Percentiles rank a stretch among this genome's conserved stretches.
Evolutionary conservation across 2,329 filamentous ascomycete genomes (phyloP).

Genomic region (Sporothrix brasiliensis): DNA sequence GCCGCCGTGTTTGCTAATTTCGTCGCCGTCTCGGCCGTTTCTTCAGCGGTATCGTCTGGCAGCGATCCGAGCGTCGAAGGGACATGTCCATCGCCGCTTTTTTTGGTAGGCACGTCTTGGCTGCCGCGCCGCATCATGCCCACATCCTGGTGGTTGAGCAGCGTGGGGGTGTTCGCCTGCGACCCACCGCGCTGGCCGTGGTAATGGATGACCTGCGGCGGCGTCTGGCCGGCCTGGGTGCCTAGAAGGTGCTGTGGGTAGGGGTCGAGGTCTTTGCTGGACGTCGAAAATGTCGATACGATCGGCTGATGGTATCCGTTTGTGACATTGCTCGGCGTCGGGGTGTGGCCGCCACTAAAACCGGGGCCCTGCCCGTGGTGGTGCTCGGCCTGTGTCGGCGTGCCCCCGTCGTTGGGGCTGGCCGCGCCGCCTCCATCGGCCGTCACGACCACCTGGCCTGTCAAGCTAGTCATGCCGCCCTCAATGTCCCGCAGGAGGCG

Average conservation of each 20-base stretch:
- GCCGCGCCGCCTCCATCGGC: conserved; percentile 57
- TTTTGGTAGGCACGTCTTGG: conserved; percentile 48
- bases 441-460: conserved; percentile 52
- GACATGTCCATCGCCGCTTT: conserved; percentile 46
- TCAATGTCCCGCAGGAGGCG: conserved; percentile 90
- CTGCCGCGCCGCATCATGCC: conserved; percentile 53
- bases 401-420: conserved; percentile 60
- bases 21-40: conserved; percentile 30
- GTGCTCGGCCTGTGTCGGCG: conserved; percentile 65
- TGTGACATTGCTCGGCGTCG: conserved; percentile 50
- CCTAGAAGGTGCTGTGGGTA: conserved; percentile 68
- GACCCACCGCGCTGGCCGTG: conserved; percentile 69
- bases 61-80: conserved; percentile 48
- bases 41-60: conserved; percentile 45
- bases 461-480: conserved; percentile 77
- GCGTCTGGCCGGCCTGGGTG: conserved; percentile 63
- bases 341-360: conserved; percentile 49
- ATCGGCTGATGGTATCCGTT: conserved; percentile 71
- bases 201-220: conserved; percentile 68
- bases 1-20: neutral
- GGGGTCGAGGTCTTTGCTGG: conserved; percentile 68
- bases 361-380: conserved; percentile 35
- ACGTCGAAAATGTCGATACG: conserved; percentile 70
- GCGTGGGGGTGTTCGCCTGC: conserved; percentile 66
- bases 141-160: conserved; percentile 55